Base-by-base conservation (phyloP, 2,329 filamentous ascomycete species). In the Aspergillus phoenicis region DNA sequence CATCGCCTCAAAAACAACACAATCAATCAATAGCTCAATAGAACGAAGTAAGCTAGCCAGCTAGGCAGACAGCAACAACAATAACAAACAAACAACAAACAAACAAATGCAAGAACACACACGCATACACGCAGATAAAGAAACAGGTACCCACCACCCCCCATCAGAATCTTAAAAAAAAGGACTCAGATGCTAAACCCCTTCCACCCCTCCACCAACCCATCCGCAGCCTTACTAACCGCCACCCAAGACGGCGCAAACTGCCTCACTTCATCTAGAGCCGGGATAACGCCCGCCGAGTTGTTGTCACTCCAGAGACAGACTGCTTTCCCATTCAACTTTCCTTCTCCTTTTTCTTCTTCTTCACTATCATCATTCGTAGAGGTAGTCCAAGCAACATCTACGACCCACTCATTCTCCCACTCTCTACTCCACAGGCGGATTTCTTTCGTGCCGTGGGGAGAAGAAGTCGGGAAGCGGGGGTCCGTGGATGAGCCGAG, bases 301-400 rank as follows among this genome's bases (percentile, higher is more conserved):
- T 97, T 97, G 48, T 86, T 88, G 78, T 99, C 95, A 69, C 89
- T 92, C 93, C 93, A 98, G 33, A 91, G 81, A 76, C 95, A 98
- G 15, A 89, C 83, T 1, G 93, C 87, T 36, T 80, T 83, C 1
- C 93, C 91, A 64, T 82, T 83, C 36, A 92, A 70, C 17, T 76
- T 70, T 15, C 70, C 64, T 43, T 74, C 71, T 8, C 62, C 70
- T n/a, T 65, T 69, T 39, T 63, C 64, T 41, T 62, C 64, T 48
- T 58, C 70, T 45, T 57, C 70, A 70, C 15, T 72, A 64, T 59
- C 82, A 52, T 39, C 8, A 1, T 5, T 20, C 13, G 30, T 36
- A 13, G 33, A 38, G 3, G 33, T 10, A 17, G 52, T 39, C 79
- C 89, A 93, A 58, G 85, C 82, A 2, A 95, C 83, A 68, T 91